Evolutionary conservation across 2,329 filamentous ascomycete species (phyloP), one percentile per base, ranked within the genome.

Genomic region (Aspergillus brasiliensis): DNA sequence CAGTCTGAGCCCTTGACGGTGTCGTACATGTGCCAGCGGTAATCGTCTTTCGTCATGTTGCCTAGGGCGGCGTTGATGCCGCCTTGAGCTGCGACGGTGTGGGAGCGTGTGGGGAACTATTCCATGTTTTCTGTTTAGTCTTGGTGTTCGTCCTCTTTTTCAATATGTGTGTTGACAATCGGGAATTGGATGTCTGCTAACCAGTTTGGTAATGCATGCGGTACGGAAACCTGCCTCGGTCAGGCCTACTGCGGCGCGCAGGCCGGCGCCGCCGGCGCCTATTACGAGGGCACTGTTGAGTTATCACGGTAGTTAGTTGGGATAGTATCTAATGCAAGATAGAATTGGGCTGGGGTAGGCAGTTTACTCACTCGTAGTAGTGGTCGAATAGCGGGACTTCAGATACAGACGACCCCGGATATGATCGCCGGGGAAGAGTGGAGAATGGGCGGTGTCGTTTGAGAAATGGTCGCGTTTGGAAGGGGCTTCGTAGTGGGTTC

Each of bases 31-130:
- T 58, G 48, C 56, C 56, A 58, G 7, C 56, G 56, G 42, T 53
- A 53, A 19, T 58, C 56, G 21, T 58, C 48, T 15, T 53, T 23
- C 5, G 49, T 58, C 56, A 58, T 57, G 28, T 51, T 57, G 5
- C 56, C 47, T 10, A 57, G 56, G 2, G 56, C 56, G 3, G 56
- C 56, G 28, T 57, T 59, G 31, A 59, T 59, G 17, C 51, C 57
- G 25, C 57, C 51, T 37, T 58, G 56, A 6, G 56, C 56, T 10
- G 48, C 38, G 21, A 58, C 48, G n/a, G 64, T 67, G 42, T 67
- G 64, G 23, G 65, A 67, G 38, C 64, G 61, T 2, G 64, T 67
- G 23, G 65, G 64, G 44, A 67, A 65, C 65, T 66, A 42, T 34
- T 13, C n/a, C n/a, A 15, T 11, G 34, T 19, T 42, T 8, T 1